These are phyloP conservation scores for Cystoderma amianthinum DNA, from an alignment of 768 basidiomycete species.

Conservation along the genomic window DNA sequence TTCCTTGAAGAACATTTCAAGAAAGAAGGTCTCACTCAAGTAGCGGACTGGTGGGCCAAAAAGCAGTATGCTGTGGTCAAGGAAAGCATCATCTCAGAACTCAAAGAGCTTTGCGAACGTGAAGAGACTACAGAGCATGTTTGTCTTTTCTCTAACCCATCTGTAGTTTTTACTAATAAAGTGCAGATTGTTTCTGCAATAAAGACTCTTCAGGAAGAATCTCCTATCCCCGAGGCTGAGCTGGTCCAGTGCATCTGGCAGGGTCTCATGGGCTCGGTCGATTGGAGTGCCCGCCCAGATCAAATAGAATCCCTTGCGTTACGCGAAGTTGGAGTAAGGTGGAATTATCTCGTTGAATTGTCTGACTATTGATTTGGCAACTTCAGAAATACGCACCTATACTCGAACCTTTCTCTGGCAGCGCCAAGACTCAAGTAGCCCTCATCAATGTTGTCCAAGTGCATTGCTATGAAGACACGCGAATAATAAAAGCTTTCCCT, in stretches of 20 bases:
- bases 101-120: constrained; percentile 64
- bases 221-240: constrained; percentile 80
- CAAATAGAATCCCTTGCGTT: constrained; percentile 88
- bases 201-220: constrained; percentile 66
- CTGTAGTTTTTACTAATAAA: neutral
- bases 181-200: constrained; percentile 70
- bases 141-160: constrained; percentile 11
- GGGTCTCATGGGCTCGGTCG: constrained; percentile 80
- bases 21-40: constrained; percentile 64
- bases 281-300: constrained; percentile 86
- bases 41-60: constrained; percentile 95
- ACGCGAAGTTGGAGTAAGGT: constrained; percentile 77
- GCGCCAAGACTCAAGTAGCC: constrained; percentile 86
- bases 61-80: constrained; percentile 79
- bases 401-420: constrained; percentile 84
- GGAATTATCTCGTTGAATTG: neutral
- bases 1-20: constrained; percentile 84
- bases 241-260: constrained; percentile 89
- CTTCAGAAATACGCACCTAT: constrained; percentile 75
- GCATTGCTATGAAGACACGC: constrained; percentile 95
- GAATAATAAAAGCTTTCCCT: constrained; percentile 91
- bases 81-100: constrained; percentile 62
- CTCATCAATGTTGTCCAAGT: constrained; percentile 94
- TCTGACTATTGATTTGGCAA: constrained; percentile 1
- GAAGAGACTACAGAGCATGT: constrained; percentile 69